Percentiles rank a stretch among this genome's conserved stretches.
Evolutionary conservation across 164 flowering plant species (phyloP).

Genomic region (Vitis labrusca): DNA sequence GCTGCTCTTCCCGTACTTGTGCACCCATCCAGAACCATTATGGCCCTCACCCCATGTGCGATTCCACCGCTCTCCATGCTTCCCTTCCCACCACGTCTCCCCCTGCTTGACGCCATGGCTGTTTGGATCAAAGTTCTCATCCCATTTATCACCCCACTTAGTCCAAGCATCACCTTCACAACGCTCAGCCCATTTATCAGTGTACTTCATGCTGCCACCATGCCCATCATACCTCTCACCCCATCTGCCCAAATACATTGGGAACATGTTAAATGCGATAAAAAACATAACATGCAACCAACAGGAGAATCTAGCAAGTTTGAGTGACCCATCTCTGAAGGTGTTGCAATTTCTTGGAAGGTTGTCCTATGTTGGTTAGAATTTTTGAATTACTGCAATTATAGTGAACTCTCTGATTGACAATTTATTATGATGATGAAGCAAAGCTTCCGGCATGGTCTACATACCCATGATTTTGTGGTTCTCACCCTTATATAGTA

Average conservation of each 20-base stretch:
- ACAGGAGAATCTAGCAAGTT: background rate
- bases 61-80: slow-evolving; percentile 86
- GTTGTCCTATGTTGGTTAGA: background rate
- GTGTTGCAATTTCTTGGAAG: background rate
- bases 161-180: slow-evolving; percentile 80
- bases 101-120: slow-evolving; percentile 91
- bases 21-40: slow-evolving; percentile 97
- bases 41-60: slow-evolving; percentile 97
- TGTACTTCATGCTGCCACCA: slow-evolving; percentile 91
- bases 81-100: slow-evolving; percentile 97
- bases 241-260: slow-evolving; percentile 61
- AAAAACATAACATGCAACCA: background rate
- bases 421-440: background rate
- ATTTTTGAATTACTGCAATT: background rate
- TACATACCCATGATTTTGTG: no score
- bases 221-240: slow-evolving; percentile 93
- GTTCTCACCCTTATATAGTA: no score
- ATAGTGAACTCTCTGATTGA: background rate
- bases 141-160: slow-evolving; percentile 99
- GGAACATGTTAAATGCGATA: background rate
- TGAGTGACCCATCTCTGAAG: background rate
- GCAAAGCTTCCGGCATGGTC: no score
- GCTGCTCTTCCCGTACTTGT: slow-evolving; percentile 97
- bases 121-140: slow-evolving; percentile 68
- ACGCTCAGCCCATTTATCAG: slow-evolving; percentile 98